Evolutionary conservation across 2,329 filamentous ascomycete species (phyloP).

Genomic region (Laburnicola sp.): DNA sequence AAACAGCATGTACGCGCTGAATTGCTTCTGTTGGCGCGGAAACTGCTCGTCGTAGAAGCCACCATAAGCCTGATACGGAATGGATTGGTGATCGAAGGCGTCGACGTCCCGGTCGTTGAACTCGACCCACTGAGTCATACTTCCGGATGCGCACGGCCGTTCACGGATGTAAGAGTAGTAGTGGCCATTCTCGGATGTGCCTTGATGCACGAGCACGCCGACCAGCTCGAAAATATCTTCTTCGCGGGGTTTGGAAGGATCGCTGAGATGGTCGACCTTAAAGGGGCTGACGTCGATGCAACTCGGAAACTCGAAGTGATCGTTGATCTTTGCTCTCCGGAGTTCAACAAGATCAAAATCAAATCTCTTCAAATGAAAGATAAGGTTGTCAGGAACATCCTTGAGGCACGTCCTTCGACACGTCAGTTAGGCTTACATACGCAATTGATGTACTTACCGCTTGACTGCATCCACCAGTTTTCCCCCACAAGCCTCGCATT

Average conservation of each 20-base stretch:
- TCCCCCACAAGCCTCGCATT: conserved; percentile 84
- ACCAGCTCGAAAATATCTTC: conserved; percentile 89
- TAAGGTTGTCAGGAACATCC: conserved; percentile 88
- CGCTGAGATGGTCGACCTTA: conserved; percentile 79
- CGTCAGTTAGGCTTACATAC: conserved; percentile 15
- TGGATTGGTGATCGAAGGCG: conserved; percentile 71
- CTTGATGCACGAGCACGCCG: conserved; percentile 91
- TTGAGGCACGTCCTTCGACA: conserved; percentile 76
- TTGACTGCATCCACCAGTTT: conserved; percentile 90
- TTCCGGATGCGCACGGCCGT: conserved; percentile 60
- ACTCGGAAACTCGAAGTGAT: conserved; percentile 84
- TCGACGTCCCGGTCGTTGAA: conserved; percentile 91
- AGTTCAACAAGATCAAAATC: conserved; percentile 78
- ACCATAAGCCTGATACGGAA: conserved; percentile 74
- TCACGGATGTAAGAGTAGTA: conserved; percentile 97
- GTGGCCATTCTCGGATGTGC: conserved; percentile 90
- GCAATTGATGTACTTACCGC: conserved; percentile 54
- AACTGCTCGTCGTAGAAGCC: conserved; percentile 43
- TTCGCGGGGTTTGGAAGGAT: conserved; percentile 57
- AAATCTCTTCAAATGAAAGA: conserved; percentile 91
- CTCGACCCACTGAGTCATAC: conserved; percentile 71
- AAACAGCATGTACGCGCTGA: conserved; percentile 95
- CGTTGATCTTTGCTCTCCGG: conserved; percentile 90
- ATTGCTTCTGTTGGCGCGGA: conserved; percentile 35
- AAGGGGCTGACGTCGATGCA: conserved; percentile 86